Conservation (phyloP, 2,329 filamentous ascomycete species). For the Ceratocystis ficicola region DNA sequence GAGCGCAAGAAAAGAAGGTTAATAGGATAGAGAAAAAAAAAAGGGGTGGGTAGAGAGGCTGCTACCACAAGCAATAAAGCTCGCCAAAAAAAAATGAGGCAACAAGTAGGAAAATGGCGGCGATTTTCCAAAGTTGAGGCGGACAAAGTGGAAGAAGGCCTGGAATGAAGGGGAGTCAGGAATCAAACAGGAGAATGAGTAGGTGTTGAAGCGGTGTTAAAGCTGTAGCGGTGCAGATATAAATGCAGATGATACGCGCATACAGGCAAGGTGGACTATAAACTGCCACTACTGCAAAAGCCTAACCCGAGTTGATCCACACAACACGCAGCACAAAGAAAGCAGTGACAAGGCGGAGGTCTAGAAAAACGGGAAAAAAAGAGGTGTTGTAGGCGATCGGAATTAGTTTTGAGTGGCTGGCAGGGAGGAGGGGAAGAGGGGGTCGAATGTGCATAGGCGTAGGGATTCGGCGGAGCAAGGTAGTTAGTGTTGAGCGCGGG, state of each 20-base stretch:
- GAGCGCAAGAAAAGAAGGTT: background rate
- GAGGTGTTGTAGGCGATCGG: background rate
- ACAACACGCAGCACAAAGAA: background rate
- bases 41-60: background rate
- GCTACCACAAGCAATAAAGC: background rate
- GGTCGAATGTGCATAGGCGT: background rate
- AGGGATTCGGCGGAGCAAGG: conserved; percentile 7
- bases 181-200: background rate
- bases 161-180: conserved; percentile 11
- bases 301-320: conserved; percentile 6
- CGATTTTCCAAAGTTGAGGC: conserved; percentile 1
- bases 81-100: conserved; percentile 1
- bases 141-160: background rate
- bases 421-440: conserved; percentile 7
- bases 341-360: background rate
- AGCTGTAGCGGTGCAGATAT: conserved; percentile 10
- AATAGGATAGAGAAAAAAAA: background rate
- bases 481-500: background rate
- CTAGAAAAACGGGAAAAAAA: background rate
- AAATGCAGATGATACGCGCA: conserved; percentile 4
- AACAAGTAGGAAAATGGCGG: conserved; percentile 8
- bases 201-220: conserved; percentile 2
- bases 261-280: background rate
- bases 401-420: conserved; percentile 4
- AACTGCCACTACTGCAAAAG: background rate